Base-by-base conservation (phyloP, 257 asterid genomes). In the Solanum microdontum region DNA sequence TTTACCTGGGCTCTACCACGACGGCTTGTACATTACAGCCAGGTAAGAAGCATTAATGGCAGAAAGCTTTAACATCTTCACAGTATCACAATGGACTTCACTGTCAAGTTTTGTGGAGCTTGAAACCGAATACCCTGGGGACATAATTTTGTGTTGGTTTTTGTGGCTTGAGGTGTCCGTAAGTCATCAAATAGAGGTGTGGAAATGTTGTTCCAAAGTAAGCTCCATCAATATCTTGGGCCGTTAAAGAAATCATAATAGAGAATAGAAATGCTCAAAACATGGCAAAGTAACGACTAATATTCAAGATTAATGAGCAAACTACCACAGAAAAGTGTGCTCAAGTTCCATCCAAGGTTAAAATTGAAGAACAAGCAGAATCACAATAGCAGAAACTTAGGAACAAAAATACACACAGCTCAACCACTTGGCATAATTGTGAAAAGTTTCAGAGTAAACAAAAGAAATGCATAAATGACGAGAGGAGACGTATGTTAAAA, bases 171-270 rank as follows among this genome's bases (percentile, higher is more conserved):
- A 96, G 95, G 92, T 96, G 98, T 37, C 98, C 99, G 43, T 95
- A 94, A 2, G 98, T 94, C 99, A 96, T 96, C 96, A 94, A 91
- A 92, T 94, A 96, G 75, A 96, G 97, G 87, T 96, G 98, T 30
- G 98, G 98, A 87, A 95, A 95, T 28, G 99, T 96, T 75, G 99
- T 95, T 75, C 99, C 98, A 72, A 96, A 96, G 91, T 94, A 96
- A 43, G 98, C 94, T 32, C 98, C 99, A 84, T 96, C 98, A 3
- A 95, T 94, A 91, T 95, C 99, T 96, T 88, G 87, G 87, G 76
- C 60, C 74, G 92, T 96, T 88, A 95, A 92, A 94, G 93, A 88
- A 92, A 93, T 88, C 88, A 66, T 15, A 37, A 62, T 15, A 64
- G 36, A 7, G 39, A 3, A 64, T 7, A 84, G 87, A 58, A 34